Percentiles rank a stretch among this genome's conserved stretches.
phyloP scores from a whole-genome alignment of 2,329 filamentous ascomycete genomes.

The Cercospora janseana region DNA sequence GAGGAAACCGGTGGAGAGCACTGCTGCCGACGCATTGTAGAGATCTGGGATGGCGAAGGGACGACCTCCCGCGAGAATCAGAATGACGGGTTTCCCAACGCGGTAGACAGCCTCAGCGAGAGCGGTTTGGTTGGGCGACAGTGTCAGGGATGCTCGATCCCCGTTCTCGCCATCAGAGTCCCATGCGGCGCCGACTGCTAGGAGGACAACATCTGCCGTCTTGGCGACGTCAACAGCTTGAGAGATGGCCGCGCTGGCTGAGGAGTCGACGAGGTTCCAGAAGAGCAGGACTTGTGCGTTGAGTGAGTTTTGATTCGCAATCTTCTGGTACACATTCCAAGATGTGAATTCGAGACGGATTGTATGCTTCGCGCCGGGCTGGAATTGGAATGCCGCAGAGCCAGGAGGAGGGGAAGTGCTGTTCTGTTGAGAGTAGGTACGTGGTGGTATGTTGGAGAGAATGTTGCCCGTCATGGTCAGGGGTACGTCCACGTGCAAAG shows the following conservation, averaged over 20 bases:
- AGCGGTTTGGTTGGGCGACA: constrained; percentile 19
- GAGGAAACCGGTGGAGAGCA: constrained; percentile 17
- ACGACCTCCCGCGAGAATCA: constrained; percentile 19
- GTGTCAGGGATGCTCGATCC: constrained; percentile 19
- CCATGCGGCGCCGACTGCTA: constrained; percentile 19
- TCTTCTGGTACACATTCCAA: constrained; percentile 24
- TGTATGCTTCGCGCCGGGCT: constrained; percentile 18
- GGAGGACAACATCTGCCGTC: constrained; percentile 13
- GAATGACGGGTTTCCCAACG: constrained; percentile 14
- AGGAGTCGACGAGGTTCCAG: constrained; percentile 23
- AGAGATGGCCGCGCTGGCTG: constrained; percentile 9
- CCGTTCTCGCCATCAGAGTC: constrained; percentile 22
- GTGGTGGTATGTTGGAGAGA: constrained; percentile 21
- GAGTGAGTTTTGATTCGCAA: constrained; percentile 20
- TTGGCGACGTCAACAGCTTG: constrained; percentile 15
- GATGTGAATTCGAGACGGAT: constrained; percentile 21
- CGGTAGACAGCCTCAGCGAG: constrained; percentile 14
- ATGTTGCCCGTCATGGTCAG: constrained; percentile 21
- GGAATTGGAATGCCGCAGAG: constrained; percentile 18
- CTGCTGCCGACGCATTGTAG: constrained; percentile 17
- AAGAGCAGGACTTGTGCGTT: constrained; percentile 23
- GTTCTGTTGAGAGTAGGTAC: constrained; percentile 16
- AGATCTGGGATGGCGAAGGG: constrained; percentile 21
- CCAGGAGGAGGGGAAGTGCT: constrained; percentile 20
- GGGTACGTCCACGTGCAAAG: constrained; percentile 18